These are phyloP conservation scores for Sclerotinia minor DNA, from an alignment of 2,329 filamentous ascomycete genomes.

Conservation along the genomic window DNA sequence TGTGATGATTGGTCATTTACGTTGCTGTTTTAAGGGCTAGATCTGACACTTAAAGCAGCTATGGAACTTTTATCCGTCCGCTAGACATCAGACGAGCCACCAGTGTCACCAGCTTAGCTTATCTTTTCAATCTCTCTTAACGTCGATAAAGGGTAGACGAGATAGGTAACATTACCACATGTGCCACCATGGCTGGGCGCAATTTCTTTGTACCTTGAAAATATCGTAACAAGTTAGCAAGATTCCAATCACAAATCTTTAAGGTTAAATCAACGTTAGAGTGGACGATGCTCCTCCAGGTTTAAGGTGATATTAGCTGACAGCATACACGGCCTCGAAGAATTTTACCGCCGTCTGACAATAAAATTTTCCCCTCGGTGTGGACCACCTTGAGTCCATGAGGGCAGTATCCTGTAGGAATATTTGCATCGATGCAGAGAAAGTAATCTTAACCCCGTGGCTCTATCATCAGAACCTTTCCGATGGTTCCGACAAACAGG, in stretches of 20 bases:
- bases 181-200: neutral
- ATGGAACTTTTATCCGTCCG: neutral
- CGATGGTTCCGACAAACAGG: neutral
- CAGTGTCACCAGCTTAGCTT: too few relatives aligned
- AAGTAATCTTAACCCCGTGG: neutral
- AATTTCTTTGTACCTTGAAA: neutral
- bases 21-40: neutral
- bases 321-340: neutral
- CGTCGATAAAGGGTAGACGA: neutral
- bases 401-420: neutral
- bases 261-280: constrained; percentile 8
- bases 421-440: neutral
- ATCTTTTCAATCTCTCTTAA: neutral
- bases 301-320: neutral
- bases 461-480: neutral
- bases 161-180: neutral
- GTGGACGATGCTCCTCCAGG: neutral
- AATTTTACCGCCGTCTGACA: neutral
- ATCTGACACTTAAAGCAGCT: neutral
- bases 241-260: neutral
- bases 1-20: neutral
- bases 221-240: neutral
- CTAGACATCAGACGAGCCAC: neutral
- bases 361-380: too few relatives aligned
- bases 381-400: too few relatives aligned